Base-by-base conservation (phyloP, 1,139 yeast species). In the Sugiyamaella xylanicola region DNA sequence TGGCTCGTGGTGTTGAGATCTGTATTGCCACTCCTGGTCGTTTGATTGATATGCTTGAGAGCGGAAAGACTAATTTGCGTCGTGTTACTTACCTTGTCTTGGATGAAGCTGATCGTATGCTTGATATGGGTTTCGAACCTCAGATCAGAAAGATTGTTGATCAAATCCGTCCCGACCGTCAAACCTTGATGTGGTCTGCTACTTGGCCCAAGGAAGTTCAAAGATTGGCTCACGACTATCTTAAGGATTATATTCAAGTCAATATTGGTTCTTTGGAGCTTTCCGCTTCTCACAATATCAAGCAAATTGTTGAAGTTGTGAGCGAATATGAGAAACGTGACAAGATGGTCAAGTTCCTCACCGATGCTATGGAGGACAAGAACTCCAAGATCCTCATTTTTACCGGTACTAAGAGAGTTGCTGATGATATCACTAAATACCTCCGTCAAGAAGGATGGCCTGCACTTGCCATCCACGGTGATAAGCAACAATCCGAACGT, bases 191-290 rank as follows among this genome's bases (percentile, higher is more conserved):
- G 97, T 93, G 98, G 98, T 91, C 98, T 63, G 99, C 99, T 65
- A 93, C 99, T 56, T 93, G 99, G 99, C 99, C 99, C 70, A 91
- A 91, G 81, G 96, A 90, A 75, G 98, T 93, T 62, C 95, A 92
- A 80, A 80, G 84, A 65, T 82, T 93, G 71, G 95, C 98, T 63
- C 82, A 86, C 69, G 99, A 93, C 74, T 93, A 90, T 76, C 81
- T 92, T 73, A 77, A 83, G 61, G 97, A 93, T 72, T 95, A 93
- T 68, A 92, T 93, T 71, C 99, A 93, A 78, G 99, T 93, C 65
- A 92, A 89, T 67, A 78, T 93, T 74, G 99, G 99, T 72, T 93
- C 98, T 59, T 81, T 92, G 71, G 98, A 93, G 75, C 83, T 93
- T 69, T 79, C 97, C 69, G 99, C 99, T 61, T 90, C 97, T 54